These are phyloP conservation scores for Saccharum hybrid DNA, from an alignment of 202 grass and related monocot species.

Conservation along the genomic window DNA sequence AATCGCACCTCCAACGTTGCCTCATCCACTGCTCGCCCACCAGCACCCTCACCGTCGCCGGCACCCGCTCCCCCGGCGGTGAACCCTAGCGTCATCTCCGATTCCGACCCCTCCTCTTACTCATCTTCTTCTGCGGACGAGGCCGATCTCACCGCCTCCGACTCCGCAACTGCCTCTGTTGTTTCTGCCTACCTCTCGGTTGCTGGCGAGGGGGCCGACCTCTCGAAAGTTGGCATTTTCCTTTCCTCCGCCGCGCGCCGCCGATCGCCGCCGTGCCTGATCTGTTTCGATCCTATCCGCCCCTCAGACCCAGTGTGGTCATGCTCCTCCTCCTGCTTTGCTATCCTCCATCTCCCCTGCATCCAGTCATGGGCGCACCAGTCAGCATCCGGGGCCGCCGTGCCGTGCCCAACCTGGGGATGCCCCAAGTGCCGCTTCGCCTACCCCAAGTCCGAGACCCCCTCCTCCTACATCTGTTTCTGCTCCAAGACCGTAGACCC, in stretches of 20 bases:
- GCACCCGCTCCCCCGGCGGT: constrained; percentile 18
- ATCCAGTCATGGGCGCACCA: constrained; percentile 94
- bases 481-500: constrained; percentile 80
- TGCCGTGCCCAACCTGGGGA: constrained; percentile 67
- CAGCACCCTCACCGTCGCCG: constrained; percentile 13
- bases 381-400: constrained; percentile 44
- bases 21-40: background rate
- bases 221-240: constrained; percentile 82
- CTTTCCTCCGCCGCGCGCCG: constrained; percentile 74
- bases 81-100: constrained; percentile 49
- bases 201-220: constrained; percentile 48
- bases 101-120: constrained; percentile 49
- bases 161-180: constrained; percentile 49
- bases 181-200: constrained; percentile 72
- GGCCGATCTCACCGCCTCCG: constrained; percentile 40
- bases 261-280: constrained; percentile 72
- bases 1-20: background rate
- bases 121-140: constrained; percentile 68
- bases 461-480: constrained; percentile 79
- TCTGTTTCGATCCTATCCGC: constrained; percentile 83
- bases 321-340: constrained; percentile 73
- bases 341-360: constrained; percentile 86
- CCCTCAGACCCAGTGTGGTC: constrained; percentile 80
- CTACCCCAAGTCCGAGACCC: constrained; percentile 68
- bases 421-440: constrained; percentile 88